Conservation (phyloP, 1,284 basidiomycete species). For the Porodaedalea pini region DNA sequence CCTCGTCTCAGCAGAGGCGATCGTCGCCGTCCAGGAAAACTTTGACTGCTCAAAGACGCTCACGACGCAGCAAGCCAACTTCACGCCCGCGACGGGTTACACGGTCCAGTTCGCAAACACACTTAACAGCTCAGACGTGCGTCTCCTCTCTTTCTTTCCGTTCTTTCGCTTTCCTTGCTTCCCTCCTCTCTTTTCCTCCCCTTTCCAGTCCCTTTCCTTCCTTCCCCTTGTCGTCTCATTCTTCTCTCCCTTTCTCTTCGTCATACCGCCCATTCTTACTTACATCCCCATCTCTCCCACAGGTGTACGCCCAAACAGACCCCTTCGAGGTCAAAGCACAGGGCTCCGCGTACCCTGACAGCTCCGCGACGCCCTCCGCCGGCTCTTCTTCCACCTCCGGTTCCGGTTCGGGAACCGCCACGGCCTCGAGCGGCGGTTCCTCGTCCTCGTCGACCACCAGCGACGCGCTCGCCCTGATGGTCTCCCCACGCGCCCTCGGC, state of each 20-base stretch:
- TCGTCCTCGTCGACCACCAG: neutral
- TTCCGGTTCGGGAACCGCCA: conserved; percentile 28
- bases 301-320: conserved; percentile 62
- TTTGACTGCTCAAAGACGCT: conserved; percentile 58
- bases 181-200: conserved; percentile 6
- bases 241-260: conserved; percentile 8
- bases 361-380: conserved; percentile 34
- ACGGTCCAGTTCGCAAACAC: conserved; percentile 53
- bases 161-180: neutral
- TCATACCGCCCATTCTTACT: neutral
- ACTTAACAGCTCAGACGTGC: conserved; percentile 54
- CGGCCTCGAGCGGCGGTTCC: conserved; percentile 20
- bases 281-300: conserved; percentile 13
- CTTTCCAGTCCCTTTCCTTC: no score
- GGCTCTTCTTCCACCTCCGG: conserved; percentile 22
- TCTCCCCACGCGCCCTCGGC: neutral
- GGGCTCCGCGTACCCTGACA: conserved; percentile 58
- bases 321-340: conserved; percentile 65
- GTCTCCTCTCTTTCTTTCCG: conserved; percentile 19
- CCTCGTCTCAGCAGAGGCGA: conserved; percentile 34
- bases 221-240: conserved; percentile 3
- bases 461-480: neutral
- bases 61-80: conserved; percentile 43
- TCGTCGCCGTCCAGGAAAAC: conserved; percentile 51
- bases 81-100: conserved; percentile 48